Conservation (phyloP, 805 yeast genomes). For the Clavispora santaluciae region DNA sequence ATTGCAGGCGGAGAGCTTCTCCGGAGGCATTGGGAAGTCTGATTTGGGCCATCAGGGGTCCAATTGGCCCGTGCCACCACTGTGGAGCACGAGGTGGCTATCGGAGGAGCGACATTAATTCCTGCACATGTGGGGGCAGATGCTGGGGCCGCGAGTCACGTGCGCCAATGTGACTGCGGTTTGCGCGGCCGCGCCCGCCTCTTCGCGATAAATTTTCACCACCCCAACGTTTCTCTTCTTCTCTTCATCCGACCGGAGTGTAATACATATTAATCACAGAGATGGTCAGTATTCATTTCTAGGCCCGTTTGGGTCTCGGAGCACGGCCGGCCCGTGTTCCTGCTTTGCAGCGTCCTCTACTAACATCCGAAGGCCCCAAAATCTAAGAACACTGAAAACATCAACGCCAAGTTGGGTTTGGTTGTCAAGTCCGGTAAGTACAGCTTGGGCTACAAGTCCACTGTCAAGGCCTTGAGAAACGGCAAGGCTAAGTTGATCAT, state of each 20-base stretch:
- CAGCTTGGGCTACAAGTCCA: conserved; percentile 99
- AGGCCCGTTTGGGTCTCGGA: neutral
- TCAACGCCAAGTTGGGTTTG: conserved; percentile 97
- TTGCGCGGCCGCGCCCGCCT: conserved; percentile 1
- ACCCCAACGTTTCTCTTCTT: neutral
- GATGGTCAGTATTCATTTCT: conserved; percentile 78
- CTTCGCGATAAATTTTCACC: conserved; percentile 13
- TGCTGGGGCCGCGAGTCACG: neutral
- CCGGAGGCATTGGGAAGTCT: too few species aligned
- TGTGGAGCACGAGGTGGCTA: too few species aligned
- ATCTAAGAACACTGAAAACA: conserved; percentile 85
- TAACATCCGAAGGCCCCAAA: conserved; percentile 84
- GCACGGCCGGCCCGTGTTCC: neutral
- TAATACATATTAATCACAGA: conserved; percentile 55
- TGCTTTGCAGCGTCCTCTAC: conserved; percentile 22
- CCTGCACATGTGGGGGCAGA: neutral
- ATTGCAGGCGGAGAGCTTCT: too few species aligned
- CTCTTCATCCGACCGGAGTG: conserved; percentile 84
- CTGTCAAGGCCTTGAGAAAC: conserved; percentile 96
- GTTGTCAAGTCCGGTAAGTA: conserved; percentile 99
- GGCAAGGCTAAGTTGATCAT: conserved; percentile 98
- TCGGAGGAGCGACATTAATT: neutral
- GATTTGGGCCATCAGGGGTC: too few species aligned
- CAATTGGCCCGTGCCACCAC: too few species aligned
- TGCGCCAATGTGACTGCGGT: conserved; percentile 5